A percentile compares a stretch with the other conserved stretches of the same genome.
phyloP scores from a whole-genome alignment of 768 basidiomycete genomes.

The Mrakia gelida region DNA sequence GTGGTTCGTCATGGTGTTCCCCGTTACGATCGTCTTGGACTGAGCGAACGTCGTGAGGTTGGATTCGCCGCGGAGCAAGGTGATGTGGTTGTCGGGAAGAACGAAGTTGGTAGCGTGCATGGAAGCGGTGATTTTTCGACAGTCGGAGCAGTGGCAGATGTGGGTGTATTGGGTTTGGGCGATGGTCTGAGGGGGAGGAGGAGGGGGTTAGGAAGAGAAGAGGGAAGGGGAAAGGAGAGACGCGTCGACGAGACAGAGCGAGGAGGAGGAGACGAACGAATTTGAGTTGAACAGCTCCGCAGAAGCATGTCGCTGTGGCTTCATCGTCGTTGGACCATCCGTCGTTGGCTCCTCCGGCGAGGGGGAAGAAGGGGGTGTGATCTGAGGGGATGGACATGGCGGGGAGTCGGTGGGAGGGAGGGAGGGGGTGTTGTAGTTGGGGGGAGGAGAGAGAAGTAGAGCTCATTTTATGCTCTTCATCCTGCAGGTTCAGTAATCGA shows the following conservation, averaged over 20 bases:
- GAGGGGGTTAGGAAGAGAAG: background rate
- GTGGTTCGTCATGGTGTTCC: conserved; percentile 37
- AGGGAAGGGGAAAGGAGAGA: background rate
- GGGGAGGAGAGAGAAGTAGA: too few relatives aligned
- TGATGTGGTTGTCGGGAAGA: conserved; percentile 27
- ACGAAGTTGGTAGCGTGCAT: conserved; percentile 40
- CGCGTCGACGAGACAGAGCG: too few relatives aligned
- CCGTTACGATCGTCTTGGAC: conserved; percentile 33
- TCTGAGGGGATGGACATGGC: too few relatives aligned
- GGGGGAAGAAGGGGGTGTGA: background rate
- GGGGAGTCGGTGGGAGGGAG: too few relatives aligned
- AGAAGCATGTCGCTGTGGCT: conserved; percentile 40
- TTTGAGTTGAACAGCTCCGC: conserved; percentile 37
- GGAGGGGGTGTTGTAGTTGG: too few relatives aligned
- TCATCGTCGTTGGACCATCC: conserved; percentile 32
- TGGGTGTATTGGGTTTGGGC: conserved; percentile 25
- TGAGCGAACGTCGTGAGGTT: conserved; percentile 33
- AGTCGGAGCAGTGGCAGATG: conserved; percentile 41
- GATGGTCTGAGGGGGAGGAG: background rate
- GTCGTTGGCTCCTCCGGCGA: conserved; percentile 26
- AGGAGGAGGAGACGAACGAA: conserved; percentile 25
- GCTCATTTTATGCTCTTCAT: too few relatives aligned
- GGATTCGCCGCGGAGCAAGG: conserved; percentile 37
- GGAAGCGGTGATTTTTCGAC: conserved; percentile 39
- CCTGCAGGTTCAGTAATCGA: too few relatives aligned